phyloP scores from a whole-genome alignment of 2,329 filamentous ascomycete species.

The Verticillium albo-atrum region DNA sequence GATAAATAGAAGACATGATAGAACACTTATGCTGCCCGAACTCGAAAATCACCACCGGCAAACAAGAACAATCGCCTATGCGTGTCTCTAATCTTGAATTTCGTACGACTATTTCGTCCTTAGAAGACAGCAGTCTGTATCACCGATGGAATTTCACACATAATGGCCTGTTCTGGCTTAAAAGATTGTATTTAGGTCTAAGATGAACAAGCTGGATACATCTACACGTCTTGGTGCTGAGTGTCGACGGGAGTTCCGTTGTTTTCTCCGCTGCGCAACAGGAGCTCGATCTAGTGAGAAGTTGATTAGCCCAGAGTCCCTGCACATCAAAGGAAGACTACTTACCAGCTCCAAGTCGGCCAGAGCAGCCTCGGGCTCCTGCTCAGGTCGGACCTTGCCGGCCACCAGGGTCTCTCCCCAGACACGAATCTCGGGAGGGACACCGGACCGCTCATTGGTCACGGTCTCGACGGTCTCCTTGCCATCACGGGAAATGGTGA shows the following conservation, averaged over 20 bases:
- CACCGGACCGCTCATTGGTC: background rate
- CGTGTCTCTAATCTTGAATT: too few species aligned
- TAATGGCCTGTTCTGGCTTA: too few species aligned
- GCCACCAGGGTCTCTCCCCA: conserved; percentile 51
- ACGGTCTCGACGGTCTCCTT: conserved; percentile 25
- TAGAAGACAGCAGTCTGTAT: too few species aligned
- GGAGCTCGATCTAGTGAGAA: background rate
- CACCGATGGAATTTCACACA: too few species aligned
- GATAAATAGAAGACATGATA: too few species aligned
- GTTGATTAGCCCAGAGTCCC: background rate
- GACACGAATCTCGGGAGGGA: conserved; percentile 46
- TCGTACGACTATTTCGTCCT: too few species aligned
- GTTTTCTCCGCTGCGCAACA: background rate
- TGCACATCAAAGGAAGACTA: background rate
- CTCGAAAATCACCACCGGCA: too few species aligned
- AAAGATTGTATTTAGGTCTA: too few species aligned
- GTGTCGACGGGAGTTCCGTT: background rate
- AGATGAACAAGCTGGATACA: background rate
- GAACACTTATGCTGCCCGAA: too few species aligned
- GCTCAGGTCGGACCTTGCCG: conserved; percentile 26
- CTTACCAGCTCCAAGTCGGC: conserved; percentile 50
- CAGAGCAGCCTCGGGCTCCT: conserved; percentile 54
- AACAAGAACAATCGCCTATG: too few species aligned
- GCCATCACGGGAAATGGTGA: conserved; percentile 38
- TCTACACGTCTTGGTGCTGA: background rate